Evolutionary conservation across 2,329 filamentous ascomycete genomes (phyloP), one percentile per base, ranked within the genome.

Genomic region (Clonostachys chloroleuca): DNA sequence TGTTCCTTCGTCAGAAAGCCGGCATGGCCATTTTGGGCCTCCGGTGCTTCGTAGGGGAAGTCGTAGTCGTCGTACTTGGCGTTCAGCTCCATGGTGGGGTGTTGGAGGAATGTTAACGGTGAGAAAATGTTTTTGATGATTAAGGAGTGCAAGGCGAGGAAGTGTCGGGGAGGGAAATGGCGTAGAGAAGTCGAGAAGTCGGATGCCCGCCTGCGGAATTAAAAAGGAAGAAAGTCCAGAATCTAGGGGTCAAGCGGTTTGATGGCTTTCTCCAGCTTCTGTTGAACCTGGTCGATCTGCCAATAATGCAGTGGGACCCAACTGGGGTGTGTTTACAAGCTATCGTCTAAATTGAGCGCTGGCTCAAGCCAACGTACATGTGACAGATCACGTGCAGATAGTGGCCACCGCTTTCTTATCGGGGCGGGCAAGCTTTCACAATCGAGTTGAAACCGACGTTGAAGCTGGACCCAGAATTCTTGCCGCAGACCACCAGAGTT

Each of bases 41-140:
- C 81, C 47, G 87, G 81, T 42, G 89, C 83, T 52, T 81, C 86
- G 54, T 85, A 89, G 53, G 94, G 94, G 75, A 82, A 97, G 70
- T 96, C 92, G 71, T 94, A 97, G 75, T 95, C 69, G 74, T 97
- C 94, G 77, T 97, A 95, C 74, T 96, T 96, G 66, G 89, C 79
- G 70, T 95, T 85, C 59, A 90, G 65, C 66, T 81, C 72, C 72
- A 82, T 74, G 60, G 63, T 66, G 60, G 54, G 48, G 50, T 33
- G 14, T 36, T 33, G 20, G 41, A 34, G 14, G 36, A 18, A 10
- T 39, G 36, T n/a, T 39, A 12, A 39, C 36, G 36, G 36, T 39
- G 36, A 9, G 14, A n/a, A n/a, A 39, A 39, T n/a, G 36, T 39
- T 39, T 39, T 39, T 18, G 6, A 39, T 6, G 42, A 39, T 41